Evolutionary conservation across 202 grass and related monocot species (phyloP).

Genomic region (Zizania palustris): DNA sequence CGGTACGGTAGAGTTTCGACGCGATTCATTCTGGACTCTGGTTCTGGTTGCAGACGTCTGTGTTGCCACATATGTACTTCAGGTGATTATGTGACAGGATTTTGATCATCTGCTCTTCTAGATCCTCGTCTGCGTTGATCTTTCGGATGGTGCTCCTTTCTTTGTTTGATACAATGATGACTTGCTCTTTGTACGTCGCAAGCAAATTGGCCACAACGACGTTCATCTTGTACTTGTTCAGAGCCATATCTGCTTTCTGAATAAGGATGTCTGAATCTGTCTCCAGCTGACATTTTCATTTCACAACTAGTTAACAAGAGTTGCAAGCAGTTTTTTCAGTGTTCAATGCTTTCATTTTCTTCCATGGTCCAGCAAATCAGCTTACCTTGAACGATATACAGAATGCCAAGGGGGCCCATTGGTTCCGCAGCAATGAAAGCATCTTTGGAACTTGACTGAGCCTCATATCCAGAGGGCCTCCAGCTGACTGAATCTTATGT

Average conservation of each 20-base stretch:
- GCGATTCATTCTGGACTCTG: constrained; percentile 31
- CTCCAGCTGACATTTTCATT: constrained; percentile 62
- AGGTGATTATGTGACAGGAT: constrained; percentile 56
- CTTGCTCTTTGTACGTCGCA: constrained; percentile 81
- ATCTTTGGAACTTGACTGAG: constrained; percentile 88
- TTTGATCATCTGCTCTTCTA: constrained; percentile 67
- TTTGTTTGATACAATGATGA: constrained; percentile 59
- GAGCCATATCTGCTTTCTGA: constrained; percentile 77
- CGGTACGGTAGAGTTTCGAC: constrained; percentile 11
- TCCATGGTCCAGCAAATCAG: background rate
- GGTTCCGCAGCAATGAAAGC: constrained; percentile 70
- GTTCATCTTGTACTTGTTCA: constrained; percentile 80
- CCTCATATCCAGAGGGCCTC: constrained; percentile 81
- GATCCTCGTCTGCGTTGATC: constrained; percentile 50
- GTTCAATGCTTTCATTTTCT: background rate
- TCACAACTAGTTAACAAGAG: constrained; percentile 4
- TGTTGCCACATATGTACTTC: constrained; percentile 49
- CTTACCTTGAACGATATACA: constrained; percentile 92
- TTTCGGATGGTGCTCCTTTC: constrained; percentile 46
- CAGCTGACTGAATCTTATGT: constrained; percentile 94
- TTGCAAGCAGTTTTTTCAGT: background rate
- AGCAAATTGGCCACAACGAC: constrained; percentile 74
- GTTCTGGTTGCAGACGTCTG: constrained; percentile 14
- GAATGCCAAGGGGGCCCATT: constrained; percentile 79
- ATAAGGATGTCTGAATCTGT: constrained; percentile 87